A percentile compares a stretch with the other conserved stretches of the same genome.
Evolutionary conservation across 2,329 filamentous ascomycete genomes (phyloP).

Genomic region (Alternaria gansuensis): DNA sequence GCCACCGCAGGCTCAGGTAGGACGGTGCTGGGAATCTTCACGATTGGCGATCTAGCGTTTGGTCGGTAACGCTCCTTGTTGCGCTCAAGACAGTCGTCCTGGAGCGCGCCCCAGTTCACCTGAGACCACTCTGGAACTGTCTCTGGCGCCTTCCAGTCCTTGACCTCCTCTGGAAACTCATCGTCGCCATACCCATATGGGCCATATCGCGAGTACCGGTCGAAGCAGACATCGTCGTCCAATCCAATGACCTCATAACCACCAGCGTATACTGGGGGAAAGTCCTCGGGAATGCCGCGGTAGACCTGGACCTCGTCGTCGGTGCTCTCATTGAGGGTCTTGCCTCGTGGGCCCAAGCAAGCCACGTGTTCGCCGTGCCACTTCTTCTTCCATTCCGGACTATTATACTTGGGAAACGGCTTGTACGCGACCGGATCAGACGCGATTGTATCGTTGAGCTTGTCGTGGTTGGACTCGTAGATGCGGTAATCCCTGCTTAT

Average conservation of each 20-base stretch:
- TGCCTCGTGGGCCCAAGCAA: slow-evolving; percentile 69
- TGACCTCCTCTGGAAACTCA: slow-evolving; percentile 59
- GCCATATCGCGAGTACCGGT: slow-evolving; percentile 62
- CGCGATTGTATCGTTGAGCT: slow-evolving; percentile 35
- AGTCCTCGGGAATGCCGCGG: slow-evolving; percentile 60
- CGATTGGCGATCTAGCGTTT: slow-evolving; percentile 52
- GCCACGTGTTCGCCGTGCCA: slow-evolving; percentile 68
- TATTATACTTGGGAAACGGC: slow-evolving; percentile 77
- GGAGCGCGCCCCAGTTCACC: slow-evolving; percentile 75
- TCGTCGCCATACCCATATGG: slow-evolving; percentile 67
- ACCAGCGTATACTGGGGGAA: slow-evolving; percentile 51
- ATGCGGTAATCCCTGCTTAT: slow-evolving; percentile 50
- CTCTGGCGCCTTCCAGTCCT: slow-evolving; percentile 51
- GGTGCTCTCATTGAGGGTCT: slow-evolving; percentile 62
- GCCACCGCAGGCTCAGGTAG: slow-evolving; percentile 39
- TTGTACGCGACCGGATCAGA: slow-evolving; percentile 67
- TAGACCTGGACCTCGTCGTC: slow-evolving; percentile 73
- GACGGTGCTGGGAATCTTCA: slow-evolving; percentile 41
- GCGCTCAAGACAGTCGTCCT: slow-evolving; percentile 69
- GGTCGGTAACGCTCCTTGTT: slow-evolving; percentile 70
- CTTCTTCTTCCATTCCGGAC: slow-evolving; percentile 64
- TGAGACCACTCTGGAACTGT: slow-evolving; percentile 66
- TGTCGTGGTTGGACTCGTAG: slow-evolving; percentile 50
- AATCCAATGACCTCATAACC: slow-evolving; percentile 52
- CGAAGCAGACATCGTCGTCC: slow-evolving; percentile 68